Evolutionary conservation across 1,284 basidiomycete genomes (phyloP).

Genomic region (Veloporphyrellus conicus): DNA sequence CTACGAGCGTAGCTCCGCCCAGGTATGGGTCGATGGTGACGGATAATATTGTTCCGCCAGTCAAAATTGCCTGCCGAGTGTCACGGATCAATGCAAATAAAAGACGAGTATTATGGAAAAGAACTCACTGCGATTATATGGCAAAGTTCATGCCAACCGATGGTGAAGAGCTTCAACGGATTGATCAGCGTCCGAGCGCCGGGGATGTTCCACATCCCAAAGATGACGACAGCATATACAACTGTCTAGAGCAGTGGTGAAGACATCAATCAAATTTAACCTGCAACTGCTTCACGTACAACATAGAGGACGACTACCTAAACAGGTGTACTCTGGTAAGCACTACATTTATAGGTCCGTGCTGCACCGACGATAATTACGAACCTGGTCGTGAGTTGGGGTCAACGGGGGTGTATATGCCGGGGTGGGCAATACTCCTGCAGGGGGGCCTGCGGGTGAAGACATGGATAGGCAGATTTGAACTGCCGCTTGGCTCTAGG

Average conservation of each 20-base stretch:
- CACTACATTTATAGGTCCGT: constrained; percentile 17
- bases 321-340: constrained; percentile 24
- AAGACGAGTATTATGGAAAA: constrained; percentile 9
- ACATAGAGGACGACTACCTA: constrained; percentile 69
- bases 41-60: constrained; percentile 69
- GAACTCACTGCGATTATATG: constrained; percentile 66
- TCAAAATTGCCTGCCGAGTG: constrained; percentile 58
- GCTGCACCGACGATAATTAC: constrained; percentile 21
- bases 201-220: constrained; percentile 78
- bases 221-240: constrained; percentile 75
- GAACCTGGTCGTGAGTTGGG: constrained; percentile 43
- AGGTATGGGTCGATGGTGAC: constrained; percentile 78
- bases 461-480: constrained; percentile 33
- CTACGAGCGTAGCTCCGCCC: constrained; percentile 74
- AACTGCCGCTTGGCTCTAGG: constrained; percentile 20
- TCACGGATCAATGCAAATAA: constrained; percentile 1
- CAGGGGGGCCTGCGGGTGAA: constrained; percentile 30
- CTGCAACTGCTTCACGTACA: constrained; percentile 42
- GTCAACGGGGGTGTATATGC: constrained; percentile 28
- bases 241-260: constrained; percentile 50
- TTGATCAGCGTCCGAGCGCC: constrained; percentile 69
- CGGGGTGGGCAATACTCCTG: constrained; percentile 27
- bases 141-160: constrained; percentile 81
- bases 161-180: constrained; percentile 77
- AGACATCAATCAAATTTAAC: constrained; percentile 8